Evolutionary conservation across 1,284 basidiomycete genomes (phyloP).

Genomic region (Lentinus polychrous): DNA sequence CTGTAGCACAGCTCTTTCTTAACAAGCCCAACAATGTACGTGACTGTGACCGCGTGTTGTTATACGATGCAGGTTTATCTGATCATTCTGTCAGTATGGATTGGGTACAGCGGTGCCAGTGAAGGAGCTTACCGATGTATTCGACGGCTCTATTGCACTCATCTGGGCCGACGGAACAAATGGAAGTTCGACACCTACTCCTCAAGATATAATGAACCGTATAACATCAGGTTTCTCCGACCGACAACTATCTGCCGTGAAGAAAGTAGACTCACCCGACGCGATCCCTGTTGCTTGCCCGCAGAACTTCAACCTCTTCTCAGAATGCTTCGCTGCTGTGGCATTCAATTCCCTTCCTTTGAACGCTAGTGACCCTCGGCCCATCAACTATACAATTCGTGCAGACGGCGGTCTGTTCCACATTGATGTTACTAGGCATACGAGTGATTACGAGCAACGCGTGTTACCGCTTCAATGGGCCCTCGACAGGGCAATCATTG

Average conservation of each 20-base stretch:
- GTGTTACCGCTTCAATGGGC: conserved; percentile 74
- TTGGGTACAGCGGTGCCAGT: conserved; percentile 51
- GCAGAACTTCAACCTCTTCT: conserved; percentile 66
- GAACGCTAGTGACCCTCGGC: conserved; percentile 23
- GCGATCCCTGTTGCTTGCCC: conserved; percentile 57
- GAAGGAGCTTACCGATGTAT: conserved; percentile 39
- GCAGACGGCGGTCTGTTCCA: conserved; percentile 59
- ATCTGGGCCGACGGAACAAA: conserved; percentile 62
- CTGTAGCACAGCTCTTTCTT: conserved; percentile 55
- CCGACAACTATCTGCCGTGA: conserved; percentile 38
- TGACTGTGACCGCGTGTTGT: conserved; percentile 3
- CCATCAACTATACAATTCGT: conserved; percentile 65
- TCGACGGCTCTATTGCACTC: conserved; percentile 46
- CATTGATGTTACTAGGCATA: conserved; percentile 60
- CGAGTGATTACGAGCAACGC: conserved; percentile 62
- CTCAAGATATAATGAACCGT: conserved; percentile 49
- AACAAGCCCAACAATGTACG: conserved; percentile 49
- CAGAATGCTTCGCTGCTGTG: conserved; percentile 68
- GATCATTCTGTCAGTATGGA: conserved; percentile 44
- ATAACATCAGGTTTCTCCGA: conserved; percentile 44
- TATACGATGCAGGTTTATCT: background rate
- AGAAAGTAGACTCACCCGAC: conserved; percentile 36
- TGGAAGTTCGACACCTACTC: conserved; percentile 40
- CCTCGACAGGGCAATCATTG: conserved; percentile 66
- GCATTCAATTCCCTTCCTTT: conserved; percentile 55